Evolutionary conservation across 192 early-diverging fungal species (phyloP), one percentile per base, ranked within the genome.

Genomic region (Pecoramyces ruminantium): DNA sequence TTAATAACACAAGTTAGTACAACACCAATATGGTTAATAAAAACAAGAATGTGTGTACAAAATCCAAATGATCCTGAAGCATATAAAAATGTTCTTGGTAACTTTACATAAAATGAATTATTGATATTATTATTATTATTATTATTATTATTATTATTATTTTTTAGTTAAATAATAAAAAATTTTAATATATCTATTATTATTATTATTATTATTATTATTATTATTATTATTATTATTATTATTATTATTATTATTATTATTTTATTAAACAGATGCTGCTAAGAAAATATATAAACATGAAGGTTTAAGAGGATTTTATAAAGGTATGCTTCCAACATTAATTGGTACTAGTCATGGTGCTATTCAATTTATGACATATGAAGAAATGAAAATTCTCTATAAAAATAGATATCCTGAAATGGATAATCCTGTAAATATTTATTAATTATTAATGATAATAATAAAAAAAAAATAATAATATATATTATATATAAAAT

Each of bases 311-410:
- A 86, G 89, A 15, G 95, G 96, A 11, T 83, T 97, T 27, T 93
- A 93, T 84, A 88, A 90, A 39, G 94, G 94, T 2, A 87, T 99
- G 79, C 83, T 96, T 9, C 96, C 97, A 0, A 95, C 94, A 1
- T 84, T 99, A 6, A 87, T 98, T 81, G 96, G 96, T 12, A 93
- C 94, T 4, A 94, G 95, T n/a, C 97, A 99, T 79, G 98, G 98
- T 16, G 96, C 96, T 1, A 82, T 99, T 29, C 98, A 99, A 85
- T 99, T 99, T 84, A 96, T 97, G 94, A 95, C 93, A 0, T 99
- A 99, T 85, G 98, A 99, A 80, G 95, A 97, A 79, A 92, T 99
- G 91, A 99, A 98, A 86, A 89, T 51, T 51, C 5, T 51, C 2
- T 51, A 51, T 21, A 51, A 51, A 21, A 51, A 51, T 51, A 17